Percentiles rank a stretch among this genome's conserved stretches.
Evolutionary conservation across 768 basidiomycete genomes (phyloP).

Genomic region (Dioszegia crocea): DNA sequence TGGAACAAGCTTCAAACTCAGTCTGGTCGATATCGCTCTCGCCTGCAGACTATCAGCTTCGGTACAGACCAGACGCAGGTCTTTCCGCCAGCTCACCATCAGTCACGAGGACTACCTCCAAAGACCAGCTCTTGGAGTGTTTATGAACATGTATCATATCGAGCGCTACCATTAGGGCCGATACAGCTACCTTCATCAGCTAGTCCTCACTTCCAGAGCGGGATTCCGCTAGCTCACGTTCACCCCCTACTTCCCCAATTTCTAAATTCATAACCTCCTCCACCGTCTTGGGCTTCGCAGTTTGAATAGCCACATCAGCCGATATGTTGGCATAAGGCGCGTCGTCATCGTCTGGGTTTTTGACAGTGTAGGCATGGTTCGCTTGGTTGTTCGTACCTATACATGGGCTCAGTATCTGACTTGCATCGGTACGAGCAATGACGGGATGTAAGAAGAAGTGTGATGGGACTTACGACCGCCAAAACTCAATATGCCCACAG

Average conservation of each 20-base stretch:
- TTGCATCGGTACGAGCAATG: neutral
- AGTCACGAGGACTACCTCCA: slow-evolving; percentile 76
- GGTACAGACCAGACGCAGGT: slow-evolving; percentile 49
- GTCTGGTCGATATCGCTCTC: slow-evolving; percentile 41
- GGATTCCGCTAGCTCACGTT: slow-evolving; percentile 36
- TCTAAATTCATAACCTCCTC: slow-evolving; percentile 42
- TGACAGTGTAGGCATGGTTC: slow-evolving; percentile 24
- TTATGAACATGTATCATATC: slow-evolving; percentile 71
- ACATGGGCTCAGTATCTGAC: neutral
- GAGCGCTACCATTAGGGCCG: slow-evolving; percentile 78
- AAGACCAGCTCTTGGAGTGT: slow-evolving; percentile 72
- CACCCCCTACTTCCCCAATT: slow-evolving; percentile 40
- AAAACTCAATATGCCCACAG: slow-evolving; percentile 82
- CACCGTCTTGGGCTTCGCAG: slow-evolving; percentile 46
- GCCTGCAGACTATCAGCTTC: slow-evolving; percentile 20
- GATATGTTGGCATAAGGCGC: slow-evolving; percentile 35
- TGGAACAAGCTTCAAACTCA: slow-evolving; percentile 51
- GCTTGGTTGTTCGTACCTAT: slow-evolving; percentile 49
- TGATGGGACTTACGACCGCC: slow-evolving; percentile 68
- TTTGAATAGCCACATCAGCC: slow-evolving; percentile 43
- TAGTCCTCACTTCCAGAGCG: neutral
- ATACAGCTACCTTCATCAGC: slow-evolving; percentile 58
- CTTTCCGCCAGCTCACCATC: slow-evolving; percentile 68
- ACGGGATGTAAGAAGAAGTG: no score
- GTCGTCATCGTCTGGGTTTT: slow-evolving; percentile 42